A percentile compares a stretch with the other conserved stretches of the same genome.
Evolutionary conservation across 1,139 yeast species (phyloP).

Genomic region (Pneumocystis wakefieldiae): DNA sequence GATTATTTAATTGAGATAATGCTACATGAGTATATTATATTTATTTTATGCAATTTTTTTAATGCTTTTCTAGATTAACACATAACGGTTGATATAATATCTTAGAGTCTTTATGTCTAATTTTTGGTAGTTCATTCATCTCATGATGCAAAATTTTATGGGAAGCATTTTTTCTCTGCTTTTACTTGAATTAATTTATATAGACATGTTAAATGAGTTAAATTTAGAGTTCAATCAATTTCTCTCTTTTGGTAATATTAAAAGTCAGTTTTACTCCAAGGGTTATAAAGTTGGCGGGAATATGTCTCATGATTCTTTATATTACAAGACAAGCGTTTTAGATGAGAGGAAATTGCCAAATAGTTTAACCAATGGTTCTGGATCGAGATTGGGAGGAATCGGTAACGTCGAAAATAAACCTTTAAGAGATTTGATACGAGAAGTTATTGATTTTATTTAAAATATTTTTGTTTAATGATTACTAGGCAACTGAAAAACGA

Average conservation of each 20-base stretch:
- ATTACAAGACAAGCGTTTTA: background rate
- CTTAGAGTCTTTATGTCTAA: background rate
- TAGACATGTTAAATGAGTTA: background rate
- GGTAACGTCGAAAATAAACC: background rate
- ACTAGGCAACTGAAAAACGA: background rate
- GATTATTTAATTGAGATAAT: background rate
- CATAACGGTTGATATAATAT: background rate
- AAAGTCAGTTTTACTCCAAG: background rate
- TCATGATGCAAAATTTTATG: background rate
- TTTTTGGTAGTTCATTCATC: background rate
- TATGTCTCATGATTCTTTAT: background rate
- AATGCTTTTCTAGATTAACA: background rate
- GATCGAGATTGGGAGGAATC: background rate
- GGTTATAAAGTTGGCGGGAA: background rate
- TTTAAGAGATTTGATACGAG: background rate
- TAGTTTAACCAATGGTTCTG: background rate
- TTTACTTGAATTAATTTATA: background rate
- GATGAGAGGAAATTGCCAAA: background rate
- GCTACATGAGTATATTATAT: background rate
- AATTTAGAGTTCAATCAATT: background rate
- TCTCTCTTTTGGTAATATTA: background rate
- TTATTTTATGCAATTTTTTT: background rate
- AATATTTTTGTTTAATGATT: background rate
- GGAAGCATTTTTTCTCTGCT: background rate
- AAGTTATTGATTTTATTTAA: background rate